These are phyloP conservation scores for Penicillium atrosanguineum DNA, from an alignment of 495 filamentous ascomycete species.

Conservation along the genomic window DNA sequence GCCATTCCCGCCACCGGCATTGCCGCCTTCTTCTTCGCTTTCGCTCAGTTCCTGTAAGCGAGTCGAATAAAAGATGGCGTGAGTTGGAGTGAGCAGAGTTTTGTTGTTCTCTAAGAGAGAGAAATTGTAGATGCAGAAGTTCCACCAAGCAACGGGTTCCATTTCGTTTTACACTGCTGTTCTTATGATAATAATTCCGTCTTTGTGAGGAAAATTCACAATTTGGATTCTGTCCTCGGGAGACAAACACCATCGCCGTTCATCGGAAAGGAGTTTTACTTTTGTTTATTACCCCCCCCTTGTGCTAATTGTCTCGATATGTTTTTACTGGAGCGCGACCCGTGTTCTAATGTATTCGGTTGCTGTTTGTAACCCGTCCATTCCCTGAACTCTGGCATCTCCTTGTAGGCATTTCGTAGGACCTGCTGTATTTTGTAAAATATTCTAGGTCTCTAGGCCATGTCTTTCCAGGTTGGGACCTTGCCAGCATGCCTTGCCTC, in stretches of 20 bases:
- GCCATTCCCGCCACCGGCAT: conserved; percentile 43
- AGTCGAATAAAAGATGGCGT: conserved; percentile 1
- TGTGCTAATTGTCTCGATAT: conserved; percentile 20
- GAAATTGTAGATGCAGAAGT: conserved; percentile 29
- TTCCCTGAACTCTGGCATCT: background rate
- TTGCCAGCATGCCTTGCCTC: background rate
- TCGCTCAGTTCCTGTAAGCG: conserved; percentile 49
- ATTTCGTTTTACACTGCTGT: conserved; percentile 38
- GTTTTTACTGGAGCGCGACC: conserved; percentile 11
- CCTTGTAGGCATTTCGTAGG: background rate
- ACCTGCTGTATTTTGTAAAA: background rate
- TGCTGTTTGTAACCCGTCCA: conserved; percentile 16
- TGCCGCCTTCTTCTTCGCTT: conserved; percentile 41
- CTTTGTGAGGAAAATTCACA: conserved; percentile 40
- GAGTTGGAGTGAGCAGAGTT: conserved; percentile 6
- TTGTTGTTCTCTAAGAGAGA: conserved; percentile 9
- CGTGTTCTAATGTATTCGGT: conserved; percentile 26
- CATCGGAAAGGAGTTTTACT: conserved; percentile 26
- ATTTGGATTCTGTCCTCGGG: conserved; percentile 28
- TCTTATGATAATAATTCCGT: conserved; percentile 51
- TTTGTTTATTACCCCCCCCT: conserved; percentile 17
- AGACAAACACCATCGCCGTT: conserved; percentile 18
- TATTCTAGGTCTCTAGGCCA: no score
- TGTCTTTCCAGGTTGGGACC: no score
- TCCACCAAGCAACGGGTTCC: conserved; percentile 38